These are phyloP conservation scores for Candida anutae DNA, from an alignment of 1,139 yeast genomes.

Conservation along the genomic window DNA sequence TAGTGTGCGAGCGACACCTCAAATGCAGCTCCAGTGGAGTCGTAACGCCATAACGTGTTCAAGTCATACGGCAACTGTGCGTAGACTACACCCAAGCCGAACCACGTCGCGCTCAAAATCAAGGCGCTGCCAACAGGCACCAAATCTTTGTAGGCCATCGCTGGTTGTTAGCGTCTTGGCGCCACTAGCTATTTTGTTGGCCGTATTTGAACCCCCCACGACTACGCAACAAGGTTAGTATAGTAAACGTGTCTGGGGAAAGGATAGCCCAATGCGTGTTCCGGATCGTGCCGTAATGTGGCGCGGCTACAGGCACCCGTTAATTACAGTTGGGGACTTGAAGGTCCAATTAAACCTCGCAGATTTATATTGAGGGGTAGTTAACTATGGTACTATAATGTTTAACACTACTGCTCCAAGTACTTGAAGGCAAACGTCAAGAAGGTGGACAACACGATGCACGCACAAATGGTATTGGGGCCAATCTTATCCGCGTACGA, in stretches of 20 bases:
- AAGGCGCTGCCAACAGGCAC: slow-evolving; percentile 44
- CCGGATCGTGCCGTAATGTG: too few species aligned
- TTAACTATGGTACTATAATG: too few species aligned
- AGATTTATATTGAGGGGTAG: too few species aligned
- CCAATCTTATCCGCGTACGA: slow-evolving; percentile 86
- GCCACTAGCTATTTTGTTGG: too few species aligned
- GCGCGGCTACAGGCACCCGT: too few species aligned
- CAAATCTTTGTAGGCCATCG: slow-evolving; percentile 38
- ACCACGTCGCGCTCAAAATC: slow-evolving; percentile 49
- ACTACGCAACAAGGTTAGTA: too few species aligned
- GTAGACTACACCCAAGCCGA: slow-evolving; percentile 72
- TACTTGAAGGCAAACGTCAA: slow-evolving; percentile 59
- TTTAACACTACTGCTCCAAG: slow-evolving; percentile 16
- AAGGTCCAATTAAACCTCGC: too few species aligned
- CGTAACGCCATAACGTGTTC: slow-evolving; percentile 59
- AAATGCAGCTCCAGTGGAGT: slow-evolving; percentile 41
- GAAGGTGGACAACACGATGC: slow-evolving; percentile 65
- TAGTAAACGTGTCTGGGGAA: too few species aligned
- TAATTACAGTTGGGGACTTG: too few species aligned
- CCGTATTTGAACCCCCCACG: too few species aligned
- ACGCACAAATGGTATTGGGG: slow-evolving; percentile 73
- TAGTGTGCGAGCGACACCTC: slow-evolving; percentile 65
- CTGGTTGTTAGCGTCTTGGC: too few species aligned
- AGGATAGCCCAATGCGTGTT: too few species aligned
- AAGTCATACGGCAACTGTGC: slow-evolving; percentile 79